Conservation (phyloP, 768 basidiomycete genomes). For the Amanita muscaria region DNA sequence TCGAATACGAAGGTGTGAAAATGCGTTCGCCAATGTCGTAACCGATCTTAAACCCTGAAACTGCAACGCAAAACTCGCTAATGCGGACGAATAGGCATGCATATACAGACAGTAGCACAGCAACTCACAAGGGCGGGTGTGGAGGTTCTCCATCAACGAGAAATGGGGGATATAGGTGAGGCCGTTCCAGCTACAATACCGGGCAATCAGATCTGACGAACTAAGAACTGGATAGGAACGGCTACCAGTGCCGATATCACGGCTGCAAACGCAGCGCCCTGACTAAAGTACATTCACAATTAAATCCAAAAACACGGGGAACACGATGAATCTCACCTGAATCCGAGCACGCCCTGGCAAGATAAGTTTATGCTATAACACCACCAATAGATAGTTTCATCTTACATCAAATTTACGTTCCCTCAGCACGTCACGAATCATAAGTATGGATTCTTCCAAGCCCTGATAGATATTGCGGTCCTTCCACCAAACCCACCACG, state of each 20-base stretch:
- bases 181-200: conserved; percentile 29
- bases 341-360: conserved; percentile 66
- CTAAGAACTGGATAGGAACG: conserved; percentile 1
- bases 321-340: conserved; percentile 40
- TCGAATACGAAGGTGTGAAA: conserved; percentile 45
- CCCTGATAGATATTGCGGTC: conserved; percentile 45
- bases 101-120: not conserved
- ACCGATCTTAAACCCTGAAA: conserved; percentile 58
- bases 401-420: conserved; percentile 60
- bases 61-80: conserved; percentile 68
- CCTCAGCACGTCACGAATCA: conserved; percentile 48
- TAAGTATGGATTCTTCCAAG: conserved; percentile 45
- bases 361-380: conserved; percentile 4
- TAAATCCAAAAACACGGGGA: not conserved
- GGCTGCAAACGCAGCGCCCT: conserved; percentile 72
- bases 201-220: not conserved
- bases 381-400: no score
- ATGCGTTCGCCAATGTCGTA: conserved; percentile 41
- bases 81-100: not conserved
- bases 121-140: conserved; percentile 66
- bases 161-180: conserved; percentile 44
- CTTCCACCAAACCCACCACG: conserved; percentile 60
- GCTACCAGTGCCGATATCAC: conserved; percentile 61
- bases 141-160: conserved; percentile 53
- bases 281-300: conserved; percentile 30